Conservation (phyloP, 2,329 filamentous ascomycete genomes). For the Sclerotinia spermophila region DNA sequence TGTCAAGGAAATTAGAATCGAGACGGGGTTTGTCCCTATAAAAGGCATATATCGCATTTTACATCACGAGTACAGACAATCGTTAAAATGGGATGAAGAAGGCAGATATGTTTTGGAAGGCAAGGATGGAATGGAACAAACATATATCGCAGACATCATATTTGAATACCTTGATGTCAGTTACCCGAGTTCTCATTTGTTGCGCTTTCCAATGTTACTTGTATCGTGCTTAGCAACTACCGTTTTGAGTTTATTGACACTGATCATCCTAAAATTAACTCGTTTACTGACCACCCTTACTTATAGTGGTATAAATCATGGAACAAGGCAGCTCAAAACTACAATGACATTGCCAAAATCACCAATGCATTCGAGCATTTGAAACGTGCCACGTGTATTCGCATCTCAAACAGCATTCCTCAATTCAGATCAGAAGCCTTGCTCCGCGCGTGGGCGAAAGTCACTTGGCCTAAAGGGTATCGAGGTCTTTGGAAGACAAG, state of each 20-base stretch:
- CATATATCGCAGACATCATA: background rate
- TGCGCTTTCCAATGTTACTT: background rate
- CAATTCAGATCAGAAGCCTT: background rate
- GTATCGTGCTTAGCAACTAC: background rate
- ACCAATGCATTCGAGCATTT: background rate
- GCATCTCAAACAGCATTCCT: background rate
- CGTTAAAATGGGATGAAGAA: background rate
- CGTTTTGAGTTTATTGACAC: background rate
- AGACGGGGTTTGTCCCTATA: background rate
- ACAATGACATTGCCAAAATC: background rate
- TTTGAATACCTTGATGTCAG: background rate
- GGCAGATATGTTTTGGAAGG: background rate
- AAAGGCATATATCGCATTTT: background rate
- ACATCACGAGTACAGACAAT: background rate
- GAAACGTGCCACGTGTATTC: too few species aligned
- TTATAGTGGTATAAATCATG: background rate
- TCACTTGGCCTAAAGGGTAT: too few species aligned
- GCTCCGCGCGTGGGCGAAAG: background rate
- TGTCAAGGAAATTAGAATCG: background rate
- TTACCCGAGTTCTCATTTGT: background rate
- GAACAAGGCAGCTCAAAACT: background rate
- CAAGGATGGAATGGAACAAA: background rate
- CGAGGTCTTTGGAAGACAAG: background rate
- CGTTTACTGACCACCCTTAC: background rate
- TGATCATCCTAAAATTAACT: background rate